Conservation (phyloP, 2,329 filamentous ascomycete species). For the Macroventuria anomochaeta region DNA sequence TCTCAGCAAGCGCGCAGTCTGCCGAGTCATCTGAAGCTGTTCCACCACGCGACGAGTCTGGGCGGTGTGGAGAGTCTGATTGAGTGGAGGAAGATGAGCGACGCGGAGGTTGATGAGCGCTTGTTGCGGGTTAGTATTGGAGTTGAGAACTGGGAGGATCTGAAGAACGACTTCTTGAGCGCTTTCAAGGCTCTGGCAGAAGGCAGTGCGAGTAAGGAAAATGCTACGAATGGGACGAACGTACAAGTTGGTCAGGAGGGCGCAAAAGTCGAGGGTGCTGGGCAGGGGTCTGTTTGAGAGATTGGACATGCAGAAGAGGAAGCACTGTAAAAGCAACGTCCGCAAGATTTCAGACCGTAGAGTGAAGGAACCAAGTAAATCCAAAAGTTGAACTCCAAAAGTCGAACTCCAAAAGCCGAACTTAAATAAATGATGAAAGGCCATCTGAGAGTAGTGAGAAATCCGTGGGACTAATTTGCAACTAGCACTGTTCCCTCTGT, state of each 20-base stretch:
- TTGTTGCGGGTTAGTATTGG: constrained; percentile 85
- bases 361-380: too few relatives aligned
- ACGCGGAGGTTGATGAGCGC: constrained; percentile 71
- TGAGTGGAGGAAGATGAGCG: constrained; percentile 94
- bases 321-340: too few relatives aligned
- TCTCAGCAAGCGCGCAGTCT: constrained; percentile 68
- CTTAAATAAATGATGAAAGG: too few relatives aligned
- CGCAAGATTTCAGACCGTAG: too few relatives aligned
- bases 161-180: constrained; percentile 71
- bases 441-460: too few relatives aligned
- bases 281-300: constrained; percentile 25
- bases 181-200: constrained; percentile 35
- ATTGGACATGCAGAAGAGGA: too few relatives aligned
- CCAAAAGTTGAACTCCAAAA: too few relatives aligned
- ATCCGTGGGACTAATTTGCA: too few relatives aligned
- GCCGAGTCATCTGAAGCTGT: constrained; percentile 79
- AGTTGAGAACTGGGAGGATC: constrained; percentile 84
- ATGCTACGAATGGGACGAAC: not conserved
- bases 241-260: constrained; percentile 34
- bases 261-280: constrained; percentile 25
- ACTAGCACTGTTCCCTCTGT: too few relatives aligned
- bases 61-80: constrained; percentile 95
- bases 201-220: too few relatives aligned
- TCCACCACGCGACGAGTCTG: constrained; percentile 93
- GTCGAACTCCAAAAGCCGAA: too few relatives aligned